Evolutionary conservation across 2,329 filamentous ascomycete species (phyloP), one percentile per base, ranked within the genome.

Genomic region (Purpureocillium lavendulum): DNA sequence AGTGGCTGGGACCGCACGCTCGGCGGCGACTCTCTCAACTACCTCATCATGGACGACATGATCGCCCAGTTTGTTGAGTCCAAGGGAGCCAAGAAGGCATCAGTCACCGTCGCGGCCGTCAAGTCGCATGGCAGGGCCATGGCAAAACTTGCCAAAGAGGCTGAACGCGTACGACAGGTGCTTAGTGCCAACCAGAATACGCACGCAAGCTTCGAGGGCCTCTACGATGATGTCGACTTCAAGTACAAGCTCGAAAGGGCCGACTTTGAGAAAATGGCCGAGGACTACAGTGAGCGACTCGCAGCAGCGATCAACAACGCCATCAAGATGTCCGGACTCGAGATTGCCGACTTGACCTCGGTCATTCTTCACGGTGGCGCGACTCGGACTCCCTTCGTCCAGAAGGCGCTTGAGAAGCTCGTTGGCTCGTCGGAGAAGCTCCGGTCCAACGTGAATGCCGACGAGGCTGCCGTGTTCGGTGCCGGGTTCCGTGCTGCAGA

Each of bases 391-490:
- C 92, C 92, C 0, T 96, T 97, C 53, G 87, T 98, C 10, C 90
- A 97, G 61, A 90, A 82, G 63, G 75, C 84, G 52, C 77, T 98
- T 13, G 88, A 96, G 64, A 77, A 79, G 45, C 63, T 85, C 33
- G 75, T 81, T 37, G 84, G 86, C 30, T 76, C 73, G 14, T 64
- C 80, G 7, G 79, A 84, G 38, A 96, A 94, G 69, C 72, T 98
- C 43, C 83, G 88, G 48, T 84, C 82, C 55, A 98, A 94, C 53
- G 92, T 98, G 57, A 98, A 98, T 66, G 85, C 90, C 10, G 92
- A 98, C 54, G 92, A 98, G 65, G 84, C 92, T 17, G 92, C 92
- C 37, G 92, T 94, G 9, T 94, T 97, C 60, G 92, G 92, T 52
- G 90, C 92, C 40, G 89, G 84, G 21, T 97, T 98, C 73, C 87